A percentile compares a stretch with the other conserved stretches of the same genome.
Evolutionary conservation across 257 asterid species (phyloP).

Genomic region (Voacanga thouarsii): DNA sequence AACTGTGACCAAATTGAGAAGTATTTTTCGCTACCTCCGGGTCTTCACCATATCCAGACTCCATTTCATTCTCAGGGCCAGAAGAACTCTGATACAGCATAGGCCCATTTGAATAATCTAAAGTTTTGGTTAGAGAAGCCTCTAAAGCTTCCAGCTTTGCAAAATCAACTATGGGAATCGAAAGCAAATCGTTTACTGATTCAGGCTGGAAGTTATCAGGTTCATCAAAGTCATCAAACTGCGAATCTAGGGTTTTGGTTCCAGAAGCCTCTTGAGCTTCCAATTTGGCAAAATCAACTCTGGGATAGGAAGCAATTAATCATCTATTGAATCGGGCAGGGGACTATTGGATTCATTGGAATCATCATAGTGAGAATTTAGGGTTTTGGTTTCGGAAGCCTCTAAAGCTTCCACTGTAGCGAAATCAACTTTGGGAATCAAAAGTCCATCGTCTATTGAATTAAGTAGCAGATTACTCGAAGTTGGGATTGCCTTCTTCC

Average conservation of each 20-base stretch:
- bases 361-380: conserved; percentile 22
- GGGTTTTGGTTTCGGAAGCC: conserved; percentile 15
- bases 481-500: conserved; percentile 42
- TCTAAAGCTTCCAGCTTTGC: conserved; percentile 32
- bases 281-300: conserved; percentile 31
- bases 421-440: conserved; percentile 30
- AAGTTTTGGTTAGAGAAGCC: no score
- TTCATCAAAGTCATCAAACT: conserved; percentile 35
- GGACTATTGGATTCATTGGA: conserved; percentile 27
- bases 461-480: not conserved
- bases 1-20: no score
- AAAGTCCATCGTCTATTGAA: conserved; percentile 16
- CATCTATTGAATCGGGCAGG: conserved; percentile 14
- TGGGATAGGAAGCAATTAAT: conserved; percentile 19
- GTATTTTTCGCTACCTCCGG: no score
- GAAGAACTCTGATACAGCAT: no score
- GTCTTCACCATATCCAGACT: no score
- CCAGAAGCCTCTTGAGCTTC: conserved; percentile 27
- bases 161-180: conserved; percentile 29
- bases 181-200: conserved; percentile 21
- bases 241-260: conserved; percentile 6
- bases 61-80: no score
- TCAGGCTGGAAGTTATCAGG: not conserved
- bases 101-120: no score
- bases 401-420: conserved; percentile 30